Conservation (phyloP, 345 rosid species). For the Corymbia maculata region DNA sequence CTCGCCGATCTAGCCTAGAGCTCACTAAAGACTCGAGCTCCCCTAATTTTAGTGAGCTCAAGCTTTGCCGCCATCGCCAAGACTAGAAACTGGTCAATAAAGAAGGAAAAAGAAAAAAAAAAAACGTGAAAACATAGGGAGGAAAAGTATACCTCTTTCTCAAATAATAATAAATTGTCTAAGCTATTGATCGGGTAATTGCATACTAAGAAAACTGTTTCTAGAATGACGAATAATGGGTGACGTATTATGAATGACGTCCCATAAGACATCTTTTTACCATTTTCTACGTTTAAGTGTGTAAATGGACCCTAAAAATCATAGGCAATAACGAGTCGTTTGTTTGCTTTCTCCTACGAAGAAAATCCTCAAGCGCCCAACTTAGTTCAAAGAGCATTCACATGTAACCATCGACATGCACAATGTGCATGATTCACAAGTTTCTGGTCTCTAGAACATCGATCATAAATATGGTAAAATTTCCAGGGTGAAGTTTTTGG, state of each 20-base stretch:
- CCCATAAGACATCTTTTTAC: not conserved
- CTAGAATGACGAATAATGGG: not conserved
- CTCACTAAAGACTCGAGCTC: not conserved
- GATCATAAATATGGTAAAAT: not conserved
- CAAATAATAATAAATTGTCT: not conserved
- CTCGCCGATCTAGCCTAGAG: not conserved
- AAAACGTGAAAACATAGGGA: not conserved
- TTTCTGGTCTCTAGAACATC: not conserved
- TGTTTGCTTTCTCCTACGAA: not conserved
- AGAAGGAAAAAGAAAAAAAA: not conserved
- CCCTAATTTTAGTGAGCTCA: not conserved
- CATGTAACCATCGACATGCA: not conserved
- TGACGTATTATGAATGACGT: not conserved
- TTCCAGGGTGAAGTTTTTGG: not conserved
- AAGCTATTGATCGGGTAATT: not conserved
- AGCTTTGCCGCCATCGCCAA: not conserved
- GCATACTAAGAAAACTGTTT: not conserved
- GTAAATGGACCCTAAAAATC: not conserved
- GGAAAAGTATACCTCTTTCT: too few species aligned
- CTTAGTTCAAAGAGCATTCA: not conserved
- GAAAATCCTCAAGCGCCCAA: not conserved
- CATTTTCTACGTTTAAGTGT: not conserved
- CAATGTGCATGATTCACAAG: not conserved
- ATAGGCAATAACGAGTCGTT: not conserved
- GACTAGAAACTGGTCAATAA: not conserved